Percentiles rank a stretch among this genome's conserved stretches.
phyloP scores from a whole-genome alignment of 1,139 yeast genomes.

The Candida sanyaensis region DNA sequence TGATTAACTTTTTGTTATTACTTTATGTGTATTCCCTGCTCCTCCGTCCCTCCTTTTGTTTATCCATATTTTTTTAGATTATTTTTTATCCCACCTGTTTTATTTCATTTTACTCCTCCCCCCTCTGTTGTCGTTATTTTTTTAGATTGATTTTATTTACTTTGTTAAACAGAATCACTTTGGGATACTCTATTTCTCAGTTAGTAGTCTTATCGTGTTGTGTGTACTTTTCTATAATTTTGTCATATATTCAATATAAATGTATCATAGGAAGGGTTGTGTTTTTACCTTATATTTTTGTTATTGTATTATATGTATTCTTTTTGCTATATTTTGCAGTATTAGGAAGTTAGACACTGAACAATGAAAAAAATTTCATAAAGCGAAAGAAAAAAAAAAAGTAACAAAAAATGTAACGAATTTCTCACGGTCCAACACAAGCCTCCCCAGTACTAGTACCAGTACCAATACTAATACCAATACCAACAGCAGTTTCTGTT shows the following conservation, averaged over 20 bases:
- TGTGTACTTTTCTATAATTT: background rate
- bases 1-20: background rate
- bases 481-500: no score
- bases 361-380: background rate
- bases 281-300: background rate
- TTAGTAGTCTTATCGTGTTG: background rate
- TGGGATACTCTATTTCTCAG: background rate
- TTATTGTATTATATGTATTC: no score
- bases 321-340: background rate
- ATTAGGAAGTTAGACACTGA: background rate
- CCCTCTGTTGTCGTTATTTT: constrained; percentile 4
- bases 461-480: no score
- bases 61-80: background rate
- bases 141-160: background rate
- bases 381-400: background rate
- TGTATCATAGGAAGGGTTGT: no score
- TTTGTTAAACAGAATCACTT: background rate
- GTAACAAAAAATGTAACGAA: no score
- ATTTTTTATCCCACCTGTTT: background rate
- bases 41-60: no score
- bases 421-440: no score
- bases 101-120: background rate
- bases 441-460: no score
- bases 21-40: background rate
- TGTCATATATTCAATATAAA: no score